phyloP scores from a whole-genome alignment of 2,329 filamentous ascomycete genomes.

The Neofusicoccum umdonicola region DNA sequence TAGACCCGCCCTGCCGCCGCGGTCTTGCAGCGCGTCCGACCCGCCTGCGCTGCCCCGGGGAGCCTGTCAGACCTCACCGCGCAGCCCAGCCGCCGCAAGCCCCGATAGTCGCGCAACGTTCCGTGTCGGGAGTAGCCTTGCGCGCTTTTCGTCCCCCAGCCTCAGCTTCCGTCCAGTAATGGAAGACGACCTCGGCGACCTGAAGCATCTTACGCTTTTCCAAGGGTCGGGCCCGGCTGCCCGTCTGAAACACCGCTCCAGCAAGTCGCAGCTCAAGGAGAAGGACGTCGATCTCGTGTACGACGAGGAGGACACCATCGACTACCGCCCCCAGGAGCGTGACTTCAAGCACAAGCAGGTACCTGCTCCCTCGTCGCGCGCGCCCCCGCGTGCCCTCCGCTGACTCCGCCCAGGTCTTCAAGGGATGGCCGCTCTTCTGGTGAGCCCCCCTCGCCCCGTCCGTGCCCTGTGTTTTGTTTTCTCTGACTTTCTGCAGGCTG shows the following conservation, averaged over 20 bases:
- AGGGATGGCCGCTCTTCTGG: slow-evolving; percentile 20
- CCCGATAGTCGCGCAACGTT: slow-evolving; percentile 10
- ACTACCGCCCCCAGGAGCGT: slow-evolving; percentile 13
- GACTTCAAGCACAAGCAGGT: slow-evolving; percentile 22
- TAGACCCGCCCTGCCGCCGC: not conserved
- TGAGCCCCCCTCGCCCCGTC: not conserved
- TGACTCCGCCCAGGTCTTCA: slow-evolving; percentile 16
- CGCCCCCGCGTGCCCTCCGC: not conserved
- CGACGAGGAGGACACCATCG: slow-evolving; percentile 19
- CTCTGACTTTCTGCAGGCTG: slow-evolving; percentile 39
- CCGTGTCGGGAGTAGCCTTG: slow-evolving; percentile 1
- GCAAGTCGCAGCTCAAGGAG: not conserved
- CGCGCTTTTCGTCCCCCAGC: not conserved
- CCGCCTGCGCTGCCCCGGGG: not conserved
- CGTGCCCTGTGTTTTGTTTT: slow-evolving; percentile 20
- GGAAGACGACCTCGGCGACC: slow-evolving; percentile 5
- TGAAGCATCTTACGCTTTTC: slow-evolving; percentile 9
- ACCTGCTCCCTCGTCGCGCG: not conserved
- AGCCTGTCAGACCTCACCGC: not conserved
- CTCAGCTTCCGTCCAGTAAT: slow-evolving; percentile 5
- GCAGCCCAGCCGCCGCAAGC: not conserved
- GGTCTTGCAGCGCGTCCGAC: not conserved
- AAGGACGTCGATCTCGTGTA: slow-evolving; percentile 18
- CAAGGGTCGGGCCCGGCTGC: slow-evolving; percentile 1
- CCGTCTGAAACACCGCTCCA: slow-evolving; percentile 10